Conservation (phyloP, 164 flowering plant species). For the Cinnamomum chago region DNA sequence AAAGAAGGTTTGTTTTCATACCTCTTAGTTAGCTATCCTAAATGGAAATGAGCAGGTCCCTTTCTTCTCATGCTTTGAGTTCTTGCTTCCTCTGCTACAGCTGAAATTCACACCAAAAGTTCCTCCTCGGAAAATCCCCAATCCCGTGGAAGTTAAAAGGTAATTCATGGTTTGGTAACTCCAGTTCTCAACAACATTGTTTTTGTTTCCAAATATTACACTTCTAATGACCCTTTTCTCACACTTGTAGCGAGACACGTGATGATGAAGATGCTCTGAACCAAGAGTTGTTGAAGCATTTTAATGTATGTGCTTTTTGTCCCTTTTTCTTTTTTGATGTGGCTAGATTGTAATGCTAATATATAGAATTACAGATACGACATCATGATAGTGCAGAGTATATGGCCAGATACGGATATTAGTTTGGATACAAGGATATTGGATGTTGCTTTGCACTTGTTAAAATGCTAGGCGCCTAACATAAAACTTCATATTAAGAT, state of each 20-base stretch:
- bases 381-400: not conserved
- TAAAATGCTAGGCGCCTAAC: not conserved
- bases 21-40: not conserved
- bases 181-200: not conserved
- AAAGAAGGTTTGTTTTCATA: not conserved
- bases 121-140: slow-evolving; percentile 3
- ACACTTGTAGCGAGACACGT: slow-evolving; percentile 12
- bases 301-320: slow-evolving; percentile 9
- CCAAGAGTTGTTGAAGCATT: slow-evolving; percentile 11
- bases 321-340: not conserved
- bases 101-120: slow-evolving; percentile 10
- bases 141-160: slow-evolving; percentile 5
- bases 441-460: not conserved
- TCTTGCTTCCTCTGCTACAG: not conserved
- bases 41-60: not conserved
- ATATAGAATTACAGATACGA: not conserved
- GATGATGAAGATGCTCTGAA: slow-evolving; percentile 17
- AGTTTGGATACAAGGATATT: not conserved
- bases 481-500: not conserved
- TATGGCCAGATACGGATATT: not conserved
- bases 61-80: not conserved
- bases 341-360: not conserved
- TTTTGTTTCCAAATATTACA: not conserved
- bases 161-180: not conserved
- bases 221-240: not conserved